phyloP scores from a whole-genome alignment of 352 stramenopile species.

The Peronospora tabacina region DNA sequence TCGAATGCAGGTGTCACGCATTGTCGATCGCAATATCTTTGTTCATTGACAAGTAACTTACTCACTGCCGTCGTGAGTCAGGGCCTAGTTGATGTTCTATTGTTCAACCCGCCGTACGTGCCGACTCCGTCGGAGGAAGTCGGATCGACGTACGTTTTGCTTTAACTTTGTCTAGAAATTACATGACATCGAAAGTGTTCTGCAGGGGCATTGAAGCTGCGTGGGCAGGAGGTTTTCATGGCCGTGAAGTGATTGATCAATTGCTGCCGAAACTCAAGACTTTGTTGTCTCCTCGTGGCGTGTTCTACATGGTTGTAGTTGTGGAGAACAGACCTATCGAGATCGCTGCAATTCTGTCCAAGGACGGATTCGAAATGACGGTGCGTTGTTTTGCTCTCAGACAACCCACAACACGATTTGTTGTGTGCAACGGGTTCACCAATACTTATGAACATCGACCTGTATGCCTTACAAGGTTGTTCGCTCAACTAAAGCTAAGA shows the following conservation, averaged over 20 bases:
- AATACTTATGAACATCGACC: background rate
- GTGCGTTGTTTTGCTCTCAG: conserved; percentile 21
- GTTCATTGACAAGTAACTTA: background rate
- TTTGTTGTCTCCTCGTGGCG: conserved; percentile 71
- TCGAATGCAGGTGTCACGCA: conserved; percentile 36
- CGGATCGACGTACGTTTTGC: conserved; percentile 60
- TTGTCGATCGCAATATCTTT: background rate
- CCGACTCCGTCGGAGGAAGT: conserved; percentile 95
- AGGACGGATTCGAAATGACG: conserved; percentile 60
- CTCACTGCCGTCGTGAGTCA: background rate
- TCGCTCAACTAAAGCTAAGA: conserved; percentile 57
- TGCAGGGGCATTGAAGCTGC: conserved; percentile 90
- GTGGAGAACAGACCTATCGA: conserved; percentile 95
- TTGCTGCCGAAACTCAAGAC: conserved; percentile 88
- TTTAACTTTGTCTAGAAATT: background rate
- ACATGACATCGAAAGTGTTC: background rate
- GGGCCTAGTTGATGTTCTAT: conserved; percentile 86
- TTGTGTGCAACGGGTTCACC: background rate
- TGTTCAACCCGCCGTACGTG: conserved; percentile 99
- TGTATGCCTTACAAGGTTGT: conserved; percentile 34
- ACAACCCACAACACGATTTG: background rate
- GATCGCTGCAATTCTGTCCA: conserved; percentile 71
- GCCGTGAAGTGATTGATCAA: conserved; percentile 93
- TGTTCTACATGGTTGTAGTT: conserved; percentile 97
- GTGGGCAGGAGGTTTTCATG: conserved; percentile 92